Percentiles rank a stretch among this genome's conserved stretches.
Conservation (phyloP, 163 green algal species). For the Prototheca wickerhamii region DNA sequence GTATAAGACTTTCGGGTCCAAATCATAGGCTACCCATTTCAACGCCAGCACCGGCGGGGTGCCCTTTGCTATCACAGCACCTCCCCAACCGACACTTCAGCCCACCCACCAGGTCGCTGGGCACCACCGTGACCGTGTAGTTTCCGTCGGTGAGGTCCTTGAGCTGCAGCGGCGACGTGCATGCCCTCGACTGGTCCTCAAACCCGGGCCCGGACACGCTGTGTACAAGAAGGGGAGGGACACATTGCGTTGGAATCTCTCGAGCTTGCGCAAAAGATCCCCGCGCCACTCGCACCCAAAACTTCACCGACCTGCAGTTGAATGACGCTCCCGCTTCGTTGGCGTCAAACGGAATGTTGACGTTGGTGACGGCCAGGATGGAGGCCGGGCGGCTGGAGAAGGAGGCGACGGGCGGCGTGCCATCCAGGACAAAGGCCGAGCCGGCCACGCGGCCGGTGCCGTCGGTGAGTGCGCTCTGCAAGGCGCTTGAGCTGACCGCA, state of each 20-base stretch:
- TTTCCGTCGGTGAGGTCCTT: too few relatives aligned
- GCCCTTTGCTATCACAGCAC: too few relatives aligned
- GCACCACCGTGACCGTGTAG: too few relatives aligned
- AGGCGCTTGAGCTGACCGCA: neutral
- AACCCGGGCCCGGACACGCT: too few relatives aligned
- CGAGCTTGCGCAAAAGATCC: neutral
- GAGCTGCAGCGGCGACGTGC: too few relatives aligned
- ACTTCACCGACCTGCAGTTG: conserved; percentile 14
- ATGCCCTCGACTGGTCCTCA: too few relatives aligned
- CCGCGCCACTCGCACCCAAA: neutral
- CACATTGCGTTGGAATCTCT: neutral
- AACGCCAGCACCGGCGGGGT: neutral
- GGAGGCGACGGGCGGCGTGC: conserved; percentile 30
- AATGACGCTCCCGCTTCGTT: conserved; percentile 17
- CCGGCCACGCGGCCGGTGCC: neutral
- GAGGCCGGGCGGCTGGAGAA: conserved; percentile 16
- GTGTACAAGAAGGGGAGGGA: too few relatives aligned
- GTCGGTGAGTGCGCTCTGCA: neutral
- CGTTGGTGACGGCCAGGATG: neutral
- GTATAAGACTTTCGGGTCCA: neutral
- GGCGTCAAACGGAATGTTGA: conserved; percentile 10
- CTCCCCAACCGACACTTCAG: too few relatives aligned
- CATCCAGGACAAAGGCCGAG: conserved; percentile 29
- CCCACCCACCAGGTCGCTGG: too few relatives aligned
- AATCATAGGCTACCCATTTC: neutral